Conservation (phyloP, 1,139 yeast species). For the Dujonia santamariae region DNA sequence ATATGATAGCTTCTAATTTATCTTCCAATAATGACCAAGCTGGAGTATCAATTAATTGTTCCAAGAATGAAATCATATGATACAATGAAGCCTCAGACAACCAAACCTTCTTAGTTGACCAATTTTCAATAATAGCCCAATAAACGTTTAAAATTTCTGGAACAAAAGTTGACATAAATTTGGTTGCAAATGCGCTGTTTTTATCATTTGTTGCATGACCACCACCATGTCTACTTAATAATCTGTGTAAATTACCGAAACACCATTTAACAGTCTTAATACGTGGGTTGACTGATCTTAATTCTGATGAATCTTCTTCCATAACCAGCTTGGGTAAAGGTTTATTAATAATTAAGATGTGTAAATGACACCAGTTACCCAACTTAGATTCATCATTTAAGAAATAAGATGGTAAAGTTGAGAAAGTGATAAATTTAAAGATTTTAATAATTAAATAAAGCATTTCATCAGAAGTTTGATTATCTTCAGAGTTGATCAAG, state of each 20-base stretch:
- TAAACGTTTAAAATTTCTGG: conserved; percentile 60
- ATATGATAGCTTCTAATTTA: conserved; percentile 56
- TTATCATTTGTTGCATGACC: conserved; percentile 39
- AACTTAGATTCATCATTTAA: conserved; percentile 44
- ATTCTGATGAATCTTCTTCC: conserved; percentile 34
- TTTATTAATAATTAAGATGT: conserved; percentile 47
- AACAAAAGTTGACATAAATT: conserved; percentile 50
- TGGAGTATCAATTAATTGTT: conserved; percentile 55
- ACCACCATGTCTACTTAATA: conserved; percentile 56
- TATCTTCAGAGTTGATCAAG: conserved; percentile 21
- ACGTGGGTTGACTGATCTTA: conserved; percentile 41
- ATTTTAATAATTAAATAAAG: conserved; percentile 60
- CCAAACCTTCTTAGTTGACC: conserved; percentile 60
- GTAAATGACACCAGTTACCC: conserved; percentile 64
- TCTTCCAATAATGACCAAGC: conserved; percentile 54
- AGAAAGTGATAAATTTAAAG: conserved; percentile 60
- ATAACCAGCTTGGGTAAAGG: conserved; percentile 38
- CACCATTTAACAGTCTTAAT: conserved; percentile 71
- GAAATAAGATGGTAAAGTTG: conserved; percentile 57
- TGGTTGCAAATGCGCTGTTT: conserved; percentile 39
- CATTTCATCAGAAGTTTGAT: conserved; percentile 49
- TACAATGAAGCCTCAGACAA: conserved; percentile 57
- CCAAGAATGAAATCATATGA: conserved; percentile 63
- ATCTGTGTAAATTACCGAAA: conserved; percentile 62
- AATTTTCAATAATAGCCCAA: conserved; percentile 56